Evolutionary conservation across 495 filamentous ascomycete species (phyloP), one percentile per base, ranked within the genome.

Genomic region (Penicillium pulvis): DNA sequence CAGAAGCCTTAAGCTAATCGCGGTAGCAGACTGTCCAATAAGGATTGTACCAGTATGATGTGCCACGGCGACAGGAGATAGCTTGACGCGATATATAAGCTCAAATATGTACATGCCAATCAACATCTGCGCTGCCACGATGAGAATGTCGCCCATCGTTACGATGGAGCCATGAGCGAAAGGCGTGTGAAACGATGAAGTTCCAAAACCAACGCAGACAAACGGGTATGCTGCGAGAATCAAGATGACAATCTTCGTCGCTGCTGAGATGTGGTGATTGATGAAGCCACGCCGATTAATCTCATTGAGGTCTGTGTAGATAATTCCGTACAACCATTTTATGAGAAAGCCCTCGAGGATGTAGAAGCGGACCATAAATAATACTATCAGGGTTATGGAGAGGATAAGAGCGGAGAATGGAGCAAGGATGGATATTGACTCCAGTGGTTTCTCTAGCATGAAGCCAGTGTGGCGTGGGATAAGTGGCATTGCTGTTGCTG

Each of bases 31-130:
- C 53, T 82, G 73, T 7, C 72, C 77, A n/a, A 82, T 75, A 14
- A 82, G 55, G 23, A 80, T 79, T 0, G 78, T 77, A 9, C 78
- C 78, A 10, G 78, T 55, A 43, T 81, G 78, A 51, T 82, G 78
- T 52, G 71, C 55, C 4, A 79, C 69, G 0, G 74, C 76, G 7
- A 82, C 71, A 1, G 73, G 71, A 7, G 76, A 80, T 9, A 81
- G 57, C 51, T 71, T 75, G 1, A 58, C 44, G 6, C 79, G 71
- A 48, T 80, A 82, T 30, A 82, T 53, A 9, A 82, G 67, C 50
- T 82, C 79, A 50, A 79, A 79, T 6, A 79, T 58, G 52, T 81
- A 81, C 72, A 81, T 82, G 14, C 58, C 79, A 12, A 79, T 75
- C 35, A 82, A 53, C 59, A 78, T 71, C 51, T 82, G 77, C 7